phyloP scores from a whole-genome alignment of 345 rosid species.

The Nephelium lappaceum region DNA sequence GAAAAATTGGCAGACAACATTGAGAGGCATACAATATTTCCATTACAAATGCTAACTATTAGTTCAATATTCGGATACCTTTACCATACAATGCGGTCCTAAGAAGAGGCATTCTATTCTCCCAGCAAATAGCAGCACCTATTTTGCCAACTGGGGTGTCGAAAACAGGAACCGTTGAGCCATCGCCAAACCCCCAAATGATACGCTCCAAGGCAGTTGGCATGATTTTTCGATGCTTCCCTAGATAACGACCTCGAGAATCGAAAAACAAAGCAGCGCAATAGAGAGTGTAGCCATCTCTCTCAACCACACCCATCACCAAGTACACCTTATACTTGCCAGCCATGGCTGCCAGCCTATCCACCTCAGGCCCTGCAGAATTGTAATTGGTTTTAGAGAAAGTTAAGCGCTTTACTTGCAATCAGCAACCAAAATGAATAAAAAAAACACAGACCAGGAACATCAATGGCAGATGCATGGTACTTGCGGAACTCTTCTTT shows the following conservation, averaged over 20 bases:
- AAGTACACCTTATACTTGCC: slow-evolving; percentile 78
- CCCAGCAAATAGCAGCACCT: slow-evolving; percentile 96
- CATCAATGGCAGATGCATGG: slow-evolving; percentile 82
- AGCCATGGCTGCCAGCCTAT: slow-evolving; percentile 81
- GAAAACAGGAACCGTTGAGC: slow-evolving; percentile 84
- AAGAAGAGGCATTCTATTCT: slow-evolving; percentile 91
- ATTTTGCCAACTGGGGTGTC: slow-evolving; percentile 83
- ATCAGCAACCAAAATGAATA: too few species aligned
- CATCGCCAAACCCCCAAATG: slow-evolving; percentile 97
- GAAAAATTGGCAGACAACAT: too few species aligned
- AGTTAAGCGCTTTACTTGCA: not conserved
- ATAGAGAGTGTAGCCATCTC: slow-evolving; percentile 89
- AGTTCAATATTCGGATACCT: slow-evolving; percentile 46
- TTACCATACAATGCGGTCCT: slow-evolving; percentile 92
- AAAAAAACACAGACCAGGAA: slow-evolving; percentile 62
- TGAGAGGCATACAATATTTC: not conserved
- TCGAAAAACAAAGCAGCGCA: slow-evolving; percentile 83
- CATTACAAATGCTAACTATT: not conserved
- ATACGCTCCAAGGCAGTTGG: slow-evolving; percentile 89
- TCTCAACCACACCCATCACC: slow-evolving; percentile 94
- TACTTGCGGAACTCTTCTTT: slow-evolving; percentile 87
- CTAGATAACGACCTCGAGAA: slow-evolving; percentile 75
- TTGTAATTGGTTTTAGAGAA: not conserved
- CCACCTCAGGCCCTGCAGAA: slow-evolving; percentile 79
- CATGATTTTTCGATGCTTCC: slow-evolving; percentile 91